Evolutionary conservation across 2,329 filamentous ascomycete genomes (phyloP), one percentile per base, ranked within the genome.

Genomic region (Gnomoniopsis sp.): DNA sequence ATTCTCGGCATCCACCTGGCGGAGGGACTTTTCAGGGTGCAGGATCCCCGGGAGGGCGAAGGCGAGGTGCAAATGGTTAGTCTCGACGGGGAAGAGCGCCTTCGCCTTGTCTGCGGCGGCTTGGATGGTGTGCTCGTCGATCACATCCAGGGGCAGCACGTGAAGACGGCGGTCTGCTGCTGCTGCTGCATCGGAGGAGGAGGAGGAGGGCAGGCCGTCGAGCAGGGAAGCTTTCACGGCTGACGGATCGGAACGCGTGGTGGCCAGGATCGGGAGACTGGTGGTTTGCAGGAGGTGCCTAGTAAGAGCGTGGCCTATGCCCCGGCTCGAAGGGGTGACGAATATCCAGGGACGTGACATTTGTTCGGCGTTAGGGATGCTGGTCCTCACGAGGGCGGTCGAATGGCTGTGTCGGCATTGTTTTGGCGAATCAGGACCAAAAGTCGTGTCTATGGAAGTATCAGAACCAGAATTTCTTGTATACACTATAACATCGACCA

Each of bases 21-120:
- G 65, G 0, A 87, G 88, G 1, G 85, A 84, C 70, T 88, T 91
- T 69, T 96, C 91, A 0, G 90, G 84, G 65, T 83, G 80, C 12
- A 95, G 79, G 41, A 93, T 77, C 0, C 90, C 91, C 0, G 90
- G 88, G 2, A 92, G 74, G 33, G 83, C 82, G 66, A 91, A 83
- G 2, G 84, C 84, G 47, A 93, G 80, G 60, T 86, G 88, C 14
- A 95, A 80, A 64, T 89, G 84, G 65, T 84, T 71, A 10, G 71
- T 72, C 14, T 69, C 68, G 0, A 70, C 57, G 1, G 82, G 80
- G 70, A 88, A 88, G 10, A 83, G 73, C 7, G 74, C 68, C 22
- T 74, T 74, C 30, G 85, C 85, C 49, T 66, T 66, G 15, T 70
- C 69, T 3, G 83, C 76, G 19, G 88, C 85, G 43, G 82, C 79